Evolutionary conservation across 2,329 filamentous ascomycete genomes (phyloP).

Genomic region (Pseudocercospora eumusae): DNA sequence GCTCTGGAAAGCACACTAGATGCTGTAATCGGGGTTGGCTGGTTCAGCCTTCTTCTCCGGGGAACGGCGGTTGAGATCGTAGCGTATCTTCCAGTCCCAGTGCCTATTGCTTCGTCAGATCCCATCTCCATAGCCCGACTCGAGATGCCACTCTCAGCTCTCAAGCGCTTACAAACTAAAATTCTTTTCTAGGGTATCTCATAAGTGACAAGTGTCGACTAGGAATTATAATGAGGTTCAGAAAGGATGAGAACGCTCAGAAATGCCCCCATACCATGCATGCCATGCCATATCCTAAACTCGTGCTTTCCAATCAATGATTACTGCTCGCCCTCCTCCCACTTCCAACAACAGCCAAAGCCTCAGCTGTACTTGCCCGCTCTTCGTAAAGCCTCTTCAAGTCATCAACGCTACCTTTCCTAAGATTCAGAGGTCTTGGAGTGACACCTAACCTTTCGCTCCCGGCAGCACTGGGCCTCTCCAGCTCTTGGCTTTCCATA

Average conservation of each 20-base stretch:
- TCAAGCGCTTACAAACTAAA: neutral
- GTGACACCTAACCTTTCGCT: slow-evolving; percentile 15
- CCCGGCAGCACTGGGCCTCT: slow-evolving; percentile 9
- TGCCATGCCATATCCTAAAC: neutral
- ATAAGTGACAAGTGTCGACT: neutral
- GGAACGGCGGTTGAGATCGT: too few relatives aligned
- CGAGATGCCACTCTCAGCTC: too few relatives aligned
- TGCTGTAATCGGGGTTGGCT: too few relatives aligned
- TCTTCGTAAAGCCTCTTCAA: slow-evolving; percentile 53
- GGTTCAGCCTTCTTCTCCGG: too few relatives aligned
- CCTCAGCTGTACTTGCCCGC: slow-evolving; percentile 44
- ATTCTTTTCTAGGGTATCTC: neutral
- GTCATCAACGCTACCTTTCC: slow-evolving; percentile 52
- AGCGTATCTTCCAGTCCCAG: too few relatives aligned
- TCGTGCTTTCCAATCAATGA: slow-evolving; percentile 12
- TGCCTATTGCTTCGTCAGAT: too few relatives aligned
- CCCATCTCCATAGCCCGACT: too few relatives aligned
- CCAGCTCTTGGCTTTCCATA: slow-evolving; percentile 40
- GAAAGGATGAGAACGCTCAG: neutral
- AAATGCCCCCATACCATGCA: neutral
- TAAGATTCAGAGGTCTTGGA: slow-evolving; percentile 45
- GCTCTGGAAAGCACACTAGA: too few relatives aligned
- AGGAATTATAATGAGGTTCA: neutral
- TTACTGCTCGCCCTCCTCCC: slow-evolving; percentile 22
- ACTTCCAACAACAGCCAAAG: slow-evolving; percentile 24